Base-by-base conservation (phyloP, 805 yeast genomes). In the Metschnikowia rubicola region DNA sequence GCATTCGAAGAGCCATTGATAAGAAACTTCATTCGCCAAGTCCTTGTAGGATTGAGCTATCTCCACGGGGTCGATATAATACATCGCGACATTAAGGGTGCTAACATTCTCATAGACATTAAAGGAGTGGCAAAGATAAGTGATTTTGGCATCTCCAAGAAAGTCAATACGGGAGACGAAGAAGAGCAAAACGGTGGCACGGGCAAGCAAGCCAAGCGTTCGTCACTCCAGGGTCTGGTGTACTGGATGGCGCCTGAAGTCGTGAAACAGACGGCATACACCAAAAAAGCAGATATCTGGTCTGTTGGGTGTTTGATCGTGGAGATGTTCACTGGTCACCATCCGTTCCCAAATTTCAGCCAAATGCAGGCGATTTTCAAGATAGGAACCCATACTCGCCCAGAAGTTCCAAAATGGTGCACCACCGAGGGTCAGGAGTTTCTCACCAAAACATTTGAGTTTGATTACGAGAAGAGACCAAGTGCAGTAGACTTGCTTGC, bases 181-280 rank as follows among this genome's bases (percentile, higher is more conserved):
- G 52, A 39, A 7, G 52, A 51, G 21, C 35, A 43, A 19, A 36
- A 45, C 28, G 41, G 33, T 28, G 33, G 11, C 15, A 61, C 61
- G 32, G 62, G 64, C 28, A 67, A 66, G 55, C 60, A 66, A n/a
- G 63, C 71, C 11, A 65, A 74, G 46, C 78, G 97, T 37, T 91
- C 88, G 2, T 89, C 96, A 0, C 68, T 89, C 44, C 97, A 92
- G 66, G 99, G 99, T 0, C 55, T 51, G 57, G 74, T 92, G 0
- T 94, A 85, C 62, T 94, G 99, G 98, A 94, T 94, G 99, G 98
- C 99, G 0, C 99, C 99, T 0, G 99, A 94, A 63, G 98, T 94
- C 8, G 98, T 94, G 13, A 88, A 90, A 59, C 97, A 91, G 61
- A 84, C 88, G 2, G 88, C 90, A 0, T 88, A 92, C 44, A 92